Evolutionary conservation across 2,329 filamentous ascomycete species (phyloP), one percentile per base, ranked within the genome.

Genomic region (Xylaria multiplex): DNA sequence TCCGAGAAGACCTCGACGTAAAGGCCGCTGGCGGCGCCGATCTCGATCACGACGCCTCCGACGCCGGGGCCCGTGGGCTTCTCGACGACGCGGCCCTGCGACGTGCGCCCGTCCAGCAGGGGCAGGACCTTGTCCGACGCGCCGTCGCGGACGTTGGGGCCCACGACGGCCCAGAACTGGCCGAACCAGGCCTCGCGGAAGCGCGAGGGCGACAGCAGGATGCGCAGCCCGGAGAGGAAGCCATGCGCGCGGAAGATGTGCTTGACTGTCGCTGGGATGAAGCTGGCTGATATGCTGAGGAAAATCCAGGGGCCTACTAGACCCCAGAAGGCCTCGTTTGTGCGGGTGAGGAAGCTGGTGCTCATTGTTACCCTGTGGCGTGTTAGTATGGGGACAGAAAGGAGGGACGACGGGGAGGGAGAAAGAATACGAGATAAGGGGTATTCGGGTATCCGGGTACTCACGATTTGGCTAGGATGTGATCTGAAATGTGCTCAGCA

Each of bases 21-120:
- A 75, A 88, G 81, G 2, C 88, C 89, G 1, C 78, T 82, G 2
- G 86, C 89, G 1, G 89, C 84, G 2, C 89, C 89, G 60, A 91
- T 82, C 77, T 91, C 89, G 49, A 90, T 75, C 5, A 89, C 84
- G 2, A 83, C 79, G 2, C 88, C 87, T 0, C 73, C 72, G 8
- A 87, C 77, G 2, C 81, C 81, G 63, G 77, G 72, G 62, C 75
- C 73, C 22, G 74, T 76, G 71, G 73, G 72, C 14, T 75, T 76
- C 0, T 77, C 75, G 5, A 79, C 66, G 43, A 81, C 71, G 6
- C 52, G 65, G 6, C 84, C 85, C 14, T 70, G 70, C 11, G 62
- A 62, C 4, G 83, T 78, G 35, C 81, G 80, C 13, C 86, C 86
- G 64, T 85, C 80, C 2, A 90, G 80, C 2, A 90, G 78, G 0